Evolutionary conservation across 345 rosid genomes (phyloP), one percentile per base, ranked within the genome.

Genomic region (Citrus unshiu): DNA sequence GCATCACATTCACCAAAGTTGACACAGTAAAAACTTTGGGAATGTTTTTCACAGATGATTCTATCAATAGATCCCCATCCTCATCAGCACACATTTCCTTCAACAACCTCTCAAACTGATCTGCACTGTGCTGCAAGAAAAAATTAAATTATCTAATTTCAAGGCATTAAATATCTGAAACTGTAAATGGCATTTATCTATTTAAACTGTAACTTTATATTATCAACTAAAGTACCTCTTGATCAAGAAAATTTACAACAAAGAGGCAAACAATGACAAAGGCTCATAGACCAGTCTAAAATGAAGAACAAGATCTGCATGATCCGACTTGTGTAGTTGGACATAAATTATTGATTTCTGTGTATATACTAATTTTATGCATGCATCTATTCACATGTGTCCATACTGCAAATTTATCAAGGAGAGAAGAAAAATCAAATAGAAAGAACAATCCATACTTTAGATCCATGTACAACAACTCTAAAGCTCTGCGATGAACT

Each of bases 391-490:
- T 64, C 22, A 22, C 12, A 75, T 10, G 34, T n/a, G 56, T 34
- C 27, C 27, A 21, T 6, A 24, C 63, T 12, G 71, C 61, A 37
- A 29, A 54, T 46, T 8, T 65, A 58, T 77, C 72, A 72, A 64
- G 69, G 40, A 72, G 39, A 62, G 56, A 60, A 62, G 72, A 54
- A 32, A 68, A 71, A 60, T 70, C 34, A 78, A 70, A 76, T 61
- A 59, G 35, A 72, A 68, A 2, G 63, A 81, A 40, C 30, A 25
- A 56, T 58, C 56, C 89, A 58, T 93, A 94, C 99, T 91, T 96
- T 96, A 75, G 98, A 94, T 83, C 99, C 99, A 86, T 94, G 99
- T 46, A 96, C 95, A 61, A 94, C 99, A 85, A 96, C 99, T 88
- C 99, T 91, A 83, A 96, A 96, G 86, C 97, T 94, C 84, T 94